Evolutionary conservation across 2,329 filamentous ascomycete species (phyloP).

Genomic region (Ilyonectria sp.): DNA sequence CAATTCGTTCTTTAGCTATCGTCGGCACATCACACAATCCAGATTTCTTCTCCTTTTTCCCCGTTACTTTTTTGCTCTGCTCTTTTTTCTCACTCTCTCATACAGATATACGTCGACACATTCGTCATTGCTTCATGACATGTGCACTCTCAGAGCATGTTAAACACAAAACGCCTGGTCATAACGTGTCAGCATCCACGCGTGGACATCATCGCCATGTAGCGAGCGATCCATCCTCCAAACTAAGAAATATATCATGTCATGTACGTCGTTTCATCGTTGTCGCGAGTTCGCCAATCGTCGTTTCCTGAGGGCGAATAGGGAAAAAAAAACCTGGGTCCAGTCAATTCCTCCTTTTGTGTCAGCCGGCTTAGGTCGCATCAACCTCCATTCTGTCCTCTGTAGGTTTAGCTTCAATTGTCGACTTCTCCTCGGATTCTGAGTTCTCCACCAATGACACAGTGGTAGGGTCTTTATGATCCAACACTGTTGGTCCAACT

Average conservation of each 20-base stretch:
- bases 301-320: constrained; percentile 34
- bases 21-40: background rate
- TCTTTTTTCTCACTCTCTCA: constrained; percentile 6
- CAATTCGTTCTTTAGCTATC: background rate
- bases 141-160: constrained; percentile 9
- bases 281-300: constrained; percentile 37
- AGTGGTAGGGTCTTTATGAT: constrained; percentile 48
- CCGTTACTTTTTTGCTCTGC: constrained; percentile 6
- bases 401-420: constrained; percentile 43
- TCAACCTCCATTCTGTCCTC: constrained; percentile 50
- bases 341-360: constrained; percentile 31
- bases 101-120: constrained; percentile 8
- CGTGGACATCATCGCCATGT: constrained; percentile 25
- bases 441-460: constrained; percentile 41
- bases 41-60: constrained; percentile 10
- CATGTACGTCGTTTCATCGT: constrained; percentile 50
- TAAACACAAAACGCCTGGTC: constrained; percentile 31
- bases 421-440: constrained; percentile 43
- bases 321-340: constrained; percentile 33
- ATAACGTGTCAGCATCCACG: constrained; percentile 36
- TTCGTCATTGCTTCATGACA: constrained; percentile 10
- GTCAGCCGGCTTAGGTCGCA: constrained; percentile 27
- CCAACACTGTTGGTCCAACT: constrained; percentile 31
- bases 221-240: constrained; percentile 40
- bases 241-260: constrained; percentile 42